These are phyloP conservation scores for Diplosphaera chodatii DNA, from an alignment of 139 green algal genomes.

Conservation along the genomic window DNA sequence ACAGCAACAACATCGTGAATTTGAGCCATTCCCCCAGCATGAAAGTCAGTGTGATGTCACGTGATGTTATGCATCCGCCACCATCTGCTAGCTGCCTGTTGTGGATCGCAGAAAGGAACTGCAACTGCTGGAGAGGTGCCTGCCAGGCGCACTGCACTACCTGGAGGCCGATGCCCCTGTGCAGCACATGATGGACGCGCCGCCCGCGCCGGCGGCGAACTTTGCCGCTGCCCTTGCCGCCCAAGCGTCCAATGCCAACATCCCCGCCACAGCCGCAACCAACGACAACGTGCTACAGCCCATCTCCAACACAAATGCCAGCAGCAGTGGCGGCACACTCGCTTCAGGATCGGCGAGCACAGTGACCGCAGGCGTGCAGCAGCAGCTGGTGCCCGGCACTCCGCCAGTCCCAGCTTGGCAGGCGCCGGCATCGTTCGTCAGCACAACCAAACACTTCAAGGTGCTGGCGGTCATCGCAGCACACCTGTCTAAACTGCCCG, in stretches of 20 bases:
- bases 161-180: constrained; percentile 22
- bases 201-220: neutral
- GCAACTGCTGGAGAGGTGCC: constrained; percentile 21
- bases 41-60: too few species aligned
- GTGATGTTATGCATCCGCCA: too few species aligned
- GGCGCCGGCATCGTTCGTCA: neutral
- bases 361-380: neutral
- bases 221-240: too few species aligned
- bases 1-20: too few species aligned
- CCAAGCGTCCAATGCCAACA: too few species aligned
- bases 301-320: constrained; percentile 1
- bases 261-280: too few species aligned
- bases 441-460: constrained; percentile 8
- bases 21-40: too few species aligned
- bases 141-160: constrained; percentile 27
- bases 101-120: constrained; percentile 9
- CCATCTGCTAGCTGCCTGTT: too few species aligned
- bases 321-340: neutral
- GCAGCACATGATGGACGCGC: constrained; percentile 21
- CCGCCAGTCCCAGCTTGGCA: too few species aligned
- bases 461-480: too few species aligned
- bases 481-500: too few species aligned
- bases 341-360: neutral
- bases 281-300: too few species aligned
- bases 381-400: neutral